Base-by-base conservation (phyloP, 116 monocot genomes). In the Dioscorea cayenensis region DNA sequence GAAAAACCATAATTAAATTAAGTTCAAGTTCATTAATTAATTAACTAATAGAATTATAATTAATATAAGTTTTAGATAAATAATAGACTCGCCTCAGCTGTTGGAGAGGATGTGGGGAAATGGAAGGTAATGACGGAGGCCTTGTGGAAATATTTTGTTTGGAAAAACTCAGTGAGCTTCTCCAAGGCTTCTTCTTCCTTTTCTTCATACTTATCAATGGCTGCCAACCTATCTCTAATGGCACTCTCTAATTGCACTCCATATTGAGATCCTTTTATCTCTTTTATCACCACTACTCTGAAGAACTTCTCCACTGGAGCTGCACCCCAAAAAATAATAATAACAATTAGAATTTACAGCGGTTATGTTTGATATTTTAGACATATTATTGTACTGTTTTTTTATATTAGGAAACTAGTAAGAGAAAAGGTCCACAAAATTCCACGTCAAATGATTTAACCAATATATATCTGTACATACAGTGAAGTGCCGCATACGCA, bases 211-310 rank as follows among this genome's bases (percentile, higher is more conserved):
- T 90, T 87, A 66, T 92, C 96, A 1, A 49, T 55, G 13, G 79
- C 82, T 6, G 70, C 92, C 18, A 96, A 61, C 18, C 90, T 51
- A 25, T 97, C 92, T 67, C 92, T 85, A 5, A 96, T 80, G 0
- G 86, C 72, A 36, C 82, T 85, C 86, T 92, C 86, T 23, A 97
- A 67, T 48, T 97, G 96, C 19, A 84, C 78, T 0, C 90, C 92
- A 28, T 88, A 97, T 50, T 97, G 96, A 0, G 92, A 84, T 0
- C 92, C 96, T 59, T 97, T 92, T 64, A 97, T 97, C 81, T 97
- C 92, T 71, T 97, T 97, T 52, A 90, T 97, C 66, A 88, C 86
- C 67, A 92, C 92, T 12, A 90, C 68, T 60, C 88, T 80, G 50
- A 97, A 72, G 2, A 76, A 63, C 64, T 97, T 97, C 65, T 82